Evolutionary conservation across 192 early-diverging fungal genomes (phyloP), one percentile per base, ranked within the genome.

Genomic region (Coemansia sp.): DNA sequence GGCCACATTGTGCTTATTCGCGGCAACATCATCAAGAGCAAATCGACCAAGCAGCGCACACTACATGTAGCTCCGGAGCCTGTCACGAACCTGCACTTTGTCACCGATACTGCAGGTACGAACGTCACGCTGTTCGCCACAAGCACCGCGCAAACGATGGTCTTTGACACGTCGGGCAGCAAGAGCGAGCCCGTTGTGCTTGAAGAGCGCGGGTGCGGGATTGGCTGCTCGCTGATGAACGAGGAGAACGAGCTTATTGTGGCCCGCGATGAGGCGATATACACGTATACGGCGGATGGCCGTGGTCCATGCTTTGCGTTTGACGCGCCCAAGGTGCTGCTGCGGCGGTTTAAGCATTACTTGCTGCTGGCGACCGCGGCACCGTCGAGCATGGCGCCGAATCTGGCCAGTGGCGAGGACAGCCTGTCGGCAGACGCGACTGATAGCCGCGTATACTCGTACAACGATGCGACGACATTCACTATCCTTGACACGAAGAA

Each of bases 261-360:
- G 29, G 94, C 87, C 16, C 73, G 91, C n/a, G 87, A 92, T 48
- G 93, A 95, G 71, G 90, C 91, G 9, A 88, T 98, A 3, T 95
- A 92, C 69, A 91, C 94, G 45, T 98, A 95, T 69, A 91, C 85
- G 44, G 69, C 85, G 0, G 91, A 94, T n/a, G 96, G 96, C 9
- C 84, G 93, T 27, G 94, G 94, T 4, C 88, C 91, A 5, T 95
- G 93, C 61, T 95, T 92, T 73, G 90, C 89, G 6, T 95, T 94
- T 62, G 93, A 95, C 44, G 86, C 85, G 47, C 57, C 67, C 35
- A 80, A 73, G 31, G 42, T 79, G 18, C 35, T 60, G 35, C 58
- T 70, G 8, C 66, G 64, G 6, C 54, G 43, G 0, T 73, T 80
- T 55, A 63, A 62, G 35, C 71, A 60, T 49, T 73, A 74, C 16